These are phyloP conservation scores for Cicer bijugum DNA, from an alignment of 306 rosid species.

Conservation along the genomic window DNA sequence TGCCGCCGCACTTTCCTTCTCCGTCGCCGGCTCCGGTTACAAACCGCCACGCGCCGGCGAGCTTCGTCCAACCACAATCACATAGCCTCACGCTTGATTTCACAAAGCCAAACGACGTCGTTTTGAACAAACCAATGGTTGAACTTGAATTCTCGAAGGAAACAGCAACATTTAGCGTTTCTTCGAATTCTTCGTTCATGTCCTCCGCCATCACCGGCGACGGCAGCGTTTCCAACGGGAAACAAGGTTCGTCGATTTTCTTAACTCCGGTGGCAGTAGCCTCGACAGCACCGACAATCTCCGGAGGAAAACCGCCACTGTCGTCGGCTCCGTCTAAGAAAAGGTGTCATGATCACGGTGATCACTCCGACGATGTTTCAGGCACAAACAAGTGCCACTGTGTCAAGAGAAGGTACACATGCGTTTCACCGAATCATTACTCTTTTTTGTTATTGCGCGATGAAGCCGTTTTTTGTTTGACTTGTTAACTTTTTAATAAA, in stretches of 20 bases:
- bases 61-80: slow-evolving; percentile 53
- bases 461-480: slow-evolving; percentile 45
- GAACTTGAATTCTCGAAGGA: slow-evolving; percentile 76
- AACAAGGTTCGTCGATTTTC: slow-evolving; percentile 67
- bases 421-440: neutral
- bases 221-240: slow-evolving; percentile 86
- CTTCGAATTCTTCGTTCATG: slow-evolving; percentile 84
- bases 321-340: slow-evolving; percentile 62
- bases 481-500: neutral
- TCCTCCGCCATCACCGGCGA: slow-evolving; percentile 93
- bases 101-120: slow-evolving; percentile 59
- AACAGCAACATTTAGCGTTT: slow-evolving; percentile 65
- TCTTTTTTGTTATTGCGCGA: neutral
- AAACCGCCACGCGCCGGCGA: slow-evolving; percentile 42
- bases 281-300: slow-evolving; percentile 40
- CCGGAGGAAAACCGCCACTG: slow-evolving; percentile 72
- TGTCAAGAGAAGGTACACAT: slow-evolving; percentile 73
- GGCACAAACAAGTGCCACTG: slow-evolving; percentile 84
- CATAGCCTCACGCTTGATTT: slow-evolving; percentile 79
- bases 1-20: slow-evolving; percentile 47
- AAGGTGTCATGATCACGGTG: slow-evolving; percentile 69
- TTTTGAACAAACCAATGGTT: slow-evolving; percentile 49
- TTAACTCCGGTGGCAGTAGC: slow-evolving; percentile 43
- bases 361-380: slow-evolving; percentile 65
- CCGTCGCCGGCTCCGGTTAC: slow-evolving; percentile 45